Evolutionary conservation across 495 filamentous ascomycete species (phyloP), one percentile per base, ranked within the genome.

Genomic region (Tetracladium setigerum): DNA sequence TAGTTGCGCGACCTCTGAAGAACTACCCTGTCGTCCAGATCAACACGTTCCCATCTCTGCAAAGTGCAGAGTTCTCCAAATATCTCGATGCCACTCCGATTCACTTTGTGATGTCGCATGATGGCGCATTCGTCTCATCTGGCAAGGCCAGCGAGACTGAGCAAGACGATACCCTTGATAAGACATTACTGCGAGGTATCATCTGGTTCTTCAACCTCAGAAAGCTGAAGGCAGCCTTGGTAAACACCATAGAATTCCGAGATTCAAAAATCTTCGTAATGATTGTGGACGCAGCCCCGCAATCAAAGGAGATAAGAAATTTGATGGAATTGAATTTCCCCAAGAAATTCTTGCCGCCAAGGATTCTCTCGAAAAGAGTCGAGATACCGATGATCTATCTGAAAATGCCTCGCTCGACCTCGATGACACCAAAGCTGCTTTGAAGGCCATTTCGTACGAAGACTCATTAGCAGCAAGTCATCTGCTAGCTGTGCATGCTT

Each of bases 81-180:
- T 83, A 84, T 59, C 63, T 88, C 1, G 45, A 57, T 11, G 43
- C 52, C 0, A 64, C 68, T 1, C 72, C 73, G 1, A 65, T 76
- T 8, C 81, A 81, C 58, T 84, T 89, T 49, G 57, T 86, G n/a
- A 79, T 88, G 74, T 77, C 76, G 31, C 80, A 86, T 44, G 79
- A 84, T 60, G 80, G 77, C 8, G 71, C 71, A 0, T 17, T 38
- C 3, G 13, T 38, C 7, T 33, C 36, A 44, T 36, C 22, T 17
- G 19, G 22, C 10, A 38, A 51, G 4, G 38, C 30, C 2, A 15
- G 38, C 10, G 32, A n/a, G 11, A 18, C 38, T 10, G 46, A 46
- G 15, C 38, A 22, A 12, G 45, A 37, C 33, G 46, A 54, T 30
- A 39, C 44, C 15, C 47, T 33, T 10, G 57, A 44, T 18, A 67